A percentile compares a stretch with the other conserved stretches of the same genome.
Evolutionary conservation across 306 rosid genomes (phyloP).

Genomic region (Morella rubra): DNA sequence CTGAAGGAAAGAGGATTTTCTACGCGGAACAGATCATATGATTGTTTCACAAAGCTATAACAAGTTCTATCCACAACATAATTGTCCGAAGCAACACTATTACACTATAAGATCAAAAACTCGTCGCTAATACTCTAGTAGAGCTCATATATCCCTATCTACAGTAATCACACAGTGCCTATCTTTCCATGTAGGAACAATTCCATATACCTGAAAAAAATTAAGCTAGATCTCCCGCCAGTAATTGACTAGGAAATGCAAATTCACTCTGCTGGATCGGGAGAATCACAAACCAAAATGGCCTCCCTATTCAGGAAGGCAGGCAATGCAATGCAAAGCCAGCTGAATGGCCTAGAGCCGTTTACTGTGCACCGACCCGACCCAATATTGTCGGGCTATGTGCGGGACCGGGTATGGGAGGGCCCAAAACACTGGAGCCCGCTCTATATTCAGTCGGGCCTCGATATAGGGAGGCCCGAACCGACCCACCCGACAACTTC

Average conservation of each 20-base stretch:
- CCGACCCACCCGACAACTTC: too few species aligned
- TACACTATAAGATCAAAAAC: not conserved
- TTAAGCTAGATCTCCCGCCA: conserved; percentile 12
- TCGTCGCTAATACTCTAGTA: not conserved
- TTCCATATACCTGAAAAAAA: conserved; percentile 12
- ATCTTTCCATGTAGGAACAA: conserved; percentile 21
- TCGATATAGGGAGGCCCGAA: too few species aligned
- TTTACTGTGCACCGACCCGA: too few species aligned
- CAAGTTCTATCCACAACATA: not conserved
- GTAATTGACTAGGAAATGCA: conserved; percentile 9
- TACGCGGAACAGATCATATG: too few species aligned
- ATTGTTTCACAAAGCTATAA: not conserved
- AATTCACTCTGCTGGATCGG: not conserved
- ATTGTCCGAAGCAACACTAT: not conserved
- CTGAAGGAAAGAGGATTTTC: too few species aligned
- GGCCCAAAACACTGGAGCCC: too few species aligned
- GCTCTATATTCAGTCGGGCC: too few species aligned
- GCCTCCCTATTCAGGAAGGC: conserved; percentile 71
- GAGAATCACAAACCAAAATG: conserved; percentile 35
- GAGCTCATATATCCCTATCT: not conserved
- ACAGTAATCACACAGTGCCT: conserved; percentile 9
- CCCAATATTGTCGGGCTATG: too few species aligned
- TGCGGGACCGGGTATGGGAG: too few species aligned
- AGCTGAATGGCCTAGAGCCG: too few species aligned
- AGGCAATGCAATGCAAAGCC: conserved; percentile 90